Percentiles rank a stretch among this genome's conserved stretches.
These are phyloP conservation scores for Blakeslea trispora DNA, from an alignment of 371 early-diverging fungal genomes.

Conservation along the genomic window DNA sequence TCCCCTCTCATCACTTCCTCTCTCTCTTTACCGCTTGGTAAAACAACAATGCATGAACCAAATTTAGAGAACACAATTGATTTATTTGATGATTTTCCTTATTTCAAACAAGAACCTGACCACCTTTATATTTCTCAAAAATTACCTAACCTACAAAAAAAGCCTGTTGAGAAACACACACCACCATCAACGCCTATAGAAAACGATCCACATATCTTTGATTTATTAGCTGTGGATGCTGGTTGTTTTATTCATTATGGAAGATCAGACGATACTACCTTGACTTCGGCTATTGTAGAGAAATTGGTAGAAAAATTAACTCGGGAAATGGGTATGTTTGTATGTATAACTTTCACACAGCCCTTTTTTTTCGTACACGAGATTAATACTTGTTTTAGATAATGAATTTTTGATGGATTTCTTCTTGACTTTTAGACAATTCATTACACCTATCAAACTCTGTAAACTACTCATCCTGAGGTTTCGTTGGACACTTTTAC, in stretches of 20 bases:
- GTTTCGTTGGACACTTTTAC: conserved; percentile 53
- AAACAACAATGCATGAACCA: too few relatives aligned
- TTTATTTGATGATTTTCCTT: too few relatives aligned
- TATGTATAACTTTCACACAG: neutral
- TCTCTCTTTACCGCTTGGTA: too few relatives aligned
- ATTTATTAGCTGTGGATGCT: conserved; percentile 30
- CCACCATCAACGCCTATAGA: conserved; percentile 49
- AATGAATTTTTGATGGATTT: conserved; percentile 49
- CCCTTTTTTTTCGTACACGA: conserved; percentile 3
- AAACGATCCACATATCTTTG: conserved; percentile 49
- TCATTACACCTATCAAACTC: conserved; percentile 44
- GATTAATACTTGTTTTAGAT: conserved; percentile 23
- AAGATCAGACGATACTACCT: conserved; percentile 27
- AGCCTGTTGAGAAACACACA: conserved; percentile 1
- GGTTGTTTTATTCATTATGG: conserved; percentile 40
- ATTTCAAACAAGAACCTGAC: conserved; percentile 12
- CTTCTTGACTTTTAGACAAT: conserved; percentile 53
- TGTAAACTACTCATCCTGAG: conserved; percentile 50
- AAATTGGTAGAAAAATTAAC: conserved; percentile 66
- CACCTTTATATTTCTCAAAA: conserved; percentile 7
- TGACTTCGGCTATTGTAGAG: conserved; percentile 57
- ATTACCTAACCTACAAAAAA: conserved; percentile 1
- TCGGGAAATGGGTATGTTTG: conserved; percentile 53
- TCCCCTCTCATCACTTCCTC: neutral
- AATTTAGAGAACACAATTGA: too few relatives aligned